A percentile compares a stretch with the other conserved stretches of the same genome.
phyloP scores from a whole-genome alignment of 2,329 filamentous ascomycete species.

The Beauveria caledonica region DNA sequence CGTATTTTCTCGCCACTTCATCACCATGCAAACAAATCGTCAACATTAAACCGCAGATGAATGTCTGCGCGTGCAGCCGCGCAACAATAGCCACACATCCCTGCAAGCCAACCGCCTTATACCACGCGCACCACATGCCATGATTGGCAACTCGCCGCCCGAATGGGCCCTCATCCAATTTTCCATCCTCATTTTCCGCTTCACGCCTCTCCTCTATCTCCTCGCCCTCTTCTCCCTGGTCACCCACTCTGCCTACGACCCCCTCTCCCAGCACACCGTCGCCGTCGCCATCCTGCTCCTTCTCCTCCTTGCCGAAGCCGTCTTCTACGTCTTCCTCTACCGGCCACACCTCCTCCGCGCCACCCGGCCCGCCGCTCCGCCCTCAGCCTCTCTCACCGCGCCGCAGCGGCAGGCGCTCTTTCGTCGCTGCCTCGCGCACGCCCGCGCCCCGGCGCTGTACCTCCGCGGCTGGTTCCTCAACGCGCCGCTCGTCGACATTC shows the following conservation, averaged over 20 bases:
- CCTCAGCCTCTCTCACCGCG: conserved; percentile 23
- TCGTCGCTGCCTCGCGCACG: conserved; percentile 43
- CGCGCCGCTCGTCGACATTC: conserved; percentile 47
- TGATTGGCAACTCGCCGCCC: conserved; percentile 29
- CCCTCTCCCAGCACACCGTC: conserved; percentile 9
- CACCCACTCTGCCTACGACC: conserved; percentile 14
- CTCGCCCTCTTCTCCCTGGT: conserved; percentile 21
- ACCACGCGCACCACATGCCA: conserved; percentile 12
- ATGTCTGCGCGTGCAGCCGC: no score
- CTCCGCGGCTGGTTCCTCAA: conserved; percentile 59
- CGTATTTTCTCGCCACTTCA: no score
- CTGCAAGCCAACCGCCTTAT: not conserved
- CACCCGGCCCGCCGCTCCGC: conserved; percentile 29
- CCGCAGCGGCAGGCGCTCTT: conserved; percentile 48
- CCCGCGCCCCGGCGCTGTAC: conserved; percentile 48
- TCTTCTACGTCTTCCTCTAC: conserved; percentile 37
- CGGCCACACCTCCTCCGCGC: conserved; percentile 33
- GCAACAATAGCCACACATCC: not conserved
- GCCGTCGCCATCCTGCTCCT: conserved; percentile 16
- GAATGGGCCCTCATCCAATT: conserved; percentile 38
- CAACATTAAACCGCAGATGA: no score
- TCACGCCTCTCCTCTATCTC: conserved; percentile 34
- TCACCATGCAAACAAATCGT: no score
- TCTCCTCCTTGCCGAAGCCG: conserved; percentile 30
- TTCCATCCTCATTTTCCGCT: conserved; percentile 35